Base-by-base conservation (phyloP, 805 yeast species). In the Kodamaea leandrae region DNA sequence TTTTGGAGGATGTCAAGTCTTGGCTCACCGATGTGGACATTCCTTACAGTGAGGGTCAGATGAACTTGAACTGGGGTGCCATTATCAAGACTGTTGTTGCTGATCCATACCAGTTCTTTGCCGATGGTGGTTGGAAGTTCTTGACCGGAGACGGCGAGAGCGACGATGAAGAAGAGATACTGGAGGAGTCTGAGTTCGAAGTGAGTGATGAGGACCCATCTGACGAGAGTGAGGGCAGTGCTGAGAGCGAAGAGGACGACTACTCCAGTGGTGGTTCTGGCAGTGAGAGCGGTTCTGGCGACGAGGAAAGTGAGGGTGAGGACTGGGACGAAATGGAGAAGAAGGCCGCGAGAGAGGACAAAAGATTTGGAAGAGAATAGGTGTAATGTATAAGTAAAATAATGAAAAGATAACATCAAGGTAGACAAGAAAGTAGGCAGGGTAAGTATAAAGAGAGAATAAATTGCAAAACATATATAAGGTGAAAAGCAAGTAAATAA, bases 21-120 rank as follows among this genome's bases (percentile, higher is more conserved):
- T 93, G 99, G 99, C 72, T 93, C 45, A 87, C 96, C n/a, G 96
- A 93, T 61, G 96, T 93, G 57, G 99, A 93, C 61, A 85, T 93
- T 48, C 96, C 99, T 27, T 82, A 76, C 68, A 85, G 90, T 58
- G 96, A 89, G 55, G 96, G 97, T 40, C 90, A 95, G 33, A 84
- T 93, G 67, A 91, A 91, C 68, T 80, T 93, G 77, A 89, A 88
- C 68, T 93, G 99, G 99, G 72, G 81, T 10, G 83, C 89, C 17
- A 90, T 93, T 58, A 91, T 93, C 96, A 91, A 89, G 66, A 88
- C 97, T 0, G 80, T 91, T 48, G 80, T 77, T 49, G 82, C 89
- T 3, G 96, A 93, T 62, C 98, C 99, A 10, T 88, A 88, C 60
- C 91, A 88, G 57, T 93, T 93, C 68, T 93, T 90, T 64, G 64